phyloP scores from a whole-genome alignment of 2,329 filamentous ascomycete species.

The Pleomassaria siparia region DNA sequence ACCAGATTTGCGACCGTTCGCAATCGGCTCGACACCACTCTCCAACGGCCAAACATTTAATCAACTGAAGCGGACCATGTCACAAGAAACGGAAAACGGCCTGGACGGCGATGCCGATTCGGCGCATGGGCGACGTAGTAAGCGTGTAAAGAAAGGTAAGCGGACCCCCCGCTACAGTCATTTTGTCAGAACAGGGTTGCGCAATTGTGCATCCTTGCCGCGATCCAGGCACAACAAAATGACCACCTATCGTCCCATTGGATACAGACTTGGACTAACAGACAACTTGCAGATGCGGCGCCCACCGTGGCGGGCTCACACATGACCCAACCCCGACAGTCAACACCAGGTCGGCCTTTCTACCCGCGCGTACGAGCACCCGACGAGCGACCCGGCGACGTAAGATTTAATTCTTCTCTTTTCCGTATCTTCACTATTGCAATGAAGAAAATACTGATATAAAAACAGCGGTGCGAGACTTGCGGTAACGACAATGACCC shows the following conservation, averaged over 20 bases:
- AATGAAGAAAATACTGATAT: constrained; percentile 29
- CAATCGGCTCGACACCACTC: constrained; percentile 47
- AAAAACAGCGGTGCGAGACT: constrained; percentile 72
- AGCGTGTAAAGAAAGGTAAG: constrained; percentile 85
- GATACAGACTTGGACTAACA: constrained; percentile 24
- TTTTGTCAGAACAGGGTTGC: constrained; percentile 26
- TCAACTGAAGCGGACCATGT: constrained; percentile 74
- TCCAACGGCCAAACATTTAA: constrained; percentile 56
- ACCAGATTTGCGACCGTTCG: constrained; percentile 62
- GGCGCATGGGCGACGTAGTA: constrained; percentile 70
- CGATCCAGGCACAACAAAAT: constrained; percentile 20
- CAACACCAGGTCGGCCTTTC: constrained; percentile 64
- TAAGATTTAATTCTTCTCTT: constrained; percentile 33
- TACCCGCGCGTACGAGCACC: constrained; percentile 56
- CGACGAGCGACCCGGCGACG: constrained; percentile 60
- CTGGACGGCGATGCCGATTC: constrained; percentile 59
- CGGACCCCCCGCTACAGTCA: constrained; percentile 20
- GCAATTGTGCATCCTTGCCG: constrained; percentile 20
- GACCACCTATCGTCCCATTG: constrained; percentile 20
- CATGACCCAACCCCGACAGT: constrained; percentile 90
- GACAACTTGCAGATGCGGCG: constrained; percentile 49
- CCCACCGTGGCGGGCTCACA: constrained; percentile 94
- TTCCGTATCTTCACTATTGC: constrained; percentile 5
- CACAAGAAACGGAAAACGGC: constrained; percentile 55
- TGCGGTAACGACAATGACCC: constrained; percentile 79